A percentile compares a stretch with the other conserved stretches of the same genome.
phyloP scores from a whole-genome alignment of 495 filamentous ascomycete species.

The Talaromyces borbonicus region DNA sequence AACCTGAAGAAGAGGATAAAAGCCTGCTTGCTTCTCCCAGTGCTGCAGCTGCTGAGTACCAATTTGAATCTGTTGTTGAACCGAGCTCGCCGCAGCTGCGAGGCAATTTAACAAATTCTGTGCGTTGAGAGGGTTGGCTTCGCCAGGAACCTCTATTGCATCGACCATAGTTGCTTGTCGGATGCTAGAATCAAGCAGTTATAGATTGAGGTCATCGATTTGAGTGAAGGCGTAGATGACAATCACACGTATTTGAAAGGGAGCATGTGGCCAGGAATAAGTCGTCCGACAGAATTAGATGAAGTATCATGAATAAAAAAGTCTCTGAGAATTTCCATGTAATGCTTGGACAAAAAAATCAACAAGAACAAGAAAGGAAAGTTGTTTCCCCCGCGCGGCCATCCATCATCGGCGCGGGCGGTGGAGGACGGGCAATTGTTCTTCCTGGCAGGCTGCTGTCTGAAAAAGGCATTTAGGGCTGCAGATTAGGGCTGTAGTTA shows the following conservation, averaged over 20 bases:
- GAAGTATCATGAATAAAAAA: too few species aligned
- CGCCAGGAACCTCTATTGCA: constrained; percentile 46
- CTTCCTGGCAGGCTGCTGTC: background rate
- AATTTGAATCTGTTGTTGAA: constrained; percentile 65
- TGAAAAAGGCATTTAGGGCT: constrained; percentile 2
- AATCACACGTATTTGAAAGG: background rate
- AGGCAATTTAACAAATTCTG: constrained; percentile 65
- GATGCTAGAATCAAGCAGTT: background rate
- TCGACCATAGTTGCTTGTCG: constrained; percentile 23
- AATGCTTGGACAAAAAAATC: background rate
- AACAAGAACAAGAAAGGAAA: constrained; percentile 1
- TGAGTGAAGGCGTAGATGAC: background rate
- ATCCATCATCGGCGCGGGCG: constrained; percentile 8
- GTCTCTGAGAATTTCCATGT: too few species aligned
- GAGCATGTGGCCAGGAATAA: too few species aligned
- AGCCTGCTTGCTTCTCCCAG: constrained; percentile 73
- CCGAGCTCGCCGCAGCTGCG: constrained; percentile 59
- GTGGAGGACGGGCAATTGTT: constrained; percentile 1
- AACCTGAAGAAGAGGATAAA: constrained; percentile 72
- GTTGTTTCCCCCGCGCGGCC: constrained; percentile 8
- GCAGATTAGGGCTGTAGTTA: constrained; percentile 1
- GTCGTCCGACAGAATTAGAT: too few species aligned
- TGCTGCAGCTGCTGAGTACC: constrained; percentile 72
- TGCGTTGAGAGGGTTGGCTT: constrained; percentile 51
- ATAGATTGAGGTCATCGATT: background rate